A percentile compares a stretch with the other conserved stretches of the same genome.
phyloP scores from a whole-genome alignment of 1,284 basidiomycete species.

The Cutaneotrichosporon cavernicola region DNA sequence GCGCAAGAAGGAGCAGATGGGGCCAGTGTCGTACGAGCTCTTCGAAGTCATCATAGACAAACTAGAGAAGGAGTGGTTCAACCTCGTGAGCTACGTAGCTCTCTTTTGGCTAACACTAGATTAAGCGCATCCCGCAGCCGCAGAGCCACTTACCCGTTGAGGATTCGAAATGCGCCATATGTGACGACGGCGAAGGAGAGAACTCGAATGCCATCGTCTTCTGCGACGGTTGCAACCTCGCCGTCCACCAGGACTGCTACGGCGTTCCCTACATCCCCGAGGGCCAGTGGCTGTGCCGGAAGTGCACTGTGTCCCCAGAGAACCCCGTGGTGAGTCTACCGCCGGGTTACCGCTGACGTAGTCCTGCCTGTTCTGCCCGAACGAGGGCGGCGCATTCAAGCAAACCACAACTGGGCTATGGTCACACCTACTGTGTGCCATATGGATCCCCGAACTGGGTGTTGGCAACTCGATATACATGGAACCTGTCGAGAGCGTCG shows the following conservation, averaged over 20 bases:
- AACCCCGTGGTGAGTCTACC: conserved; percentile 74
- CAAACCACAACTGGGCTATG: conserved; percentile 91
- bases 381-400: conserved; percentile 97
- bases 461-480: conserved; percentile 96
- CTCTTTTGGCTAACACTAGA: conserved; percentile 57
- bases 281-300: conserved; percentile 98
- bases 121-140: conserved; percentile 83
- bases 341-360: conserved; percentile 48
- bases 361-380: conserved; percentile 92
- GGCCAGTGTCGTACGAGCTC: conserved; percentile 73
- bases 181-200: conserved; percentile 97
- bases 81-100: conserved; percentile 63
- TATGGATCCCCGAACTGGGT: conserved; percentile 95
- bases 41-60: conserved; percentile 98
- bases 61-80: conserved; percentile 98
- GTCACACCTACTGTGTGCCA: conserved; percentile 95
- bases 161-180: conserved; percentile 93
- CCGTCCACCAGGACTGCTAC: conserved; percentile 99
- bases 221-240: conserved; percentile 98
- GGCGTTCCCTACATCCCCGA: conserved; percentile 99
- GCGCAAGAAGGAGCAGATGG: conserved; percentile 72
- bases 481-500: conserved; percentile 93
- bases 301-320: conserved; percentile 97
- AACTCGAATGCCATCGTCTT: conserved; percentile 99
- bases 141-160: conserved; percentile 76